Conservation (phyloP, 129 eudicot species). For the Kitagawia praeruptora region DNA sequence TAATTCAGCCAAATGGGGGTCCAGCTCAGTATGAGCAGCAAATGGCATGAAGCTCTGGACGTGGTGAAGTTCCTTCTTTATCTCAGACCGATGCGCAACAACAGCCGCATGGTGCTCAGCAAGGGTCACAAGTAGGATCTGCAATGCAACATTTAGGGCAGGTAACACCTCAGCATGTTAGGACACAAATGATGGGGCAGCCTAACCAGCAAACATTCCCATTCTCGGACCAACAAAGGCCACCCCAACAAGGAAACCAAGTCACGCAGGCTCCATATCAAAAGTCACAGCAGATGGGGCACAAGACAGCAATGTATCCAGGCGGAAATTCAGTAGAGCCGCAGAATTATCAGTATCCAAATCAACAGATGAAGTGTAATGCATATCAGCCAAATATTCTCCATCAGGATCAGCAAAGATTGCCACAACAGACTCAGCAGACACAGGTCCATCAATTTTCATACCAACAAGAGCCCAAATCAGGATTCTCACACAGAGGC, state of each 20-base stretch:
- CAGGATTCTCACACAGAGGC: constrained; percentile 36
- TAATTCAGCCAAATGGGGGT: constrained; percentile 36
- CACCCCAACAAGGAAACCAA: constrained; percentile 20
- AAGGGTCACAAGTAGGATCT: constrained; percentile 33
- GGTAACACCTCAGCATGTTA: constrained; percentile 21
- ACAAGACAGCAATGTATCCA: constrained; percentile 39
- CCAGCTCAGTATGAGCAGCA: constrained; percentile 44
- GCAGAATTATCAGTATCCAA: constrained; percentile 45
- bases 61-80: constrained; percentile 24
- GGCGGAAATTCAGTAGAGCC: constrained; percentile 36
- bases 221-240: constrained; percentile 30
- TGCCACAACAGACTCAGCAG: constrained; percentile 46
- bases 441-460: constrained; percentile 38
- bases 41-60: constrained; percentile 23
- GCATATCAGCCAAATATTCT: constrained; percentile 54
- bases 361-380: constrained; percentile 51
- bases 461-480: constrained; percentile 43
- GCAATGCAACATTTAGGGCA: constrained; percentile 35
- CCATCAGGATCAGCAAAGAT: constrained; percentile 45
- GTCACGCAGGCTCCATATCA: constrained; percentile 27
- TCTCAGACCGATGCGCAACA: constrained; percentile 36
- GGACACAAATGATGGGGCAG: constrained; percentile 40
- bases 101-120: constrained; percentile 26
- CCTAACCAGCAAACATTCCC: constrained; percentile 27
- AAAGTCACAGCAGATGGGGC: constrained; percentile 14